Evolutionary conservation across 352 stramenopile species (phyloP).

Genomic region (Pythium plurisporium): DNA sequence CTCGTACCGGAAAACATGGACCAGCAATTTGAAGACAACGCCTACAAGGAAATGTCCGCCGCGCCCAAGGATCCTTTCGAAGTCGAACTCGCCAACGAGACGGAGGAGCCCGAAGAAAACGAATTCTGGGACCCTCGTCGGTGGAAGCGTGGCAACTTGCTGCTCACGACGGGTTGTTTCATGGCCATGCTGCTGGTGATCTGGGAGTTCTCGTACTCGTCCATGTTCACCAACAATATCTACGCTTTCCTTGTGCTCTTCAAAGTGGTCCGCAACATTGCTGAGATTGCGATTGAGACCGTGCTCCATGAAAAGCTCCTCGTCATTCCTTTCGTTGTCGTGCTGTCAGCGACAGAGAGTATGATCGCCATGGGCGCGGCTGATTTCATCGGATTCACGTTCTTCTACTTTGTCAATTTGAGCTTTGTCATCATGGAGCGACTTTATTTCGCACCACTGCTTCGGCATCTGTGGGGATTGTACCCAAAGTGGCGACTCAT

Average conservation of each 20-base stretch:
- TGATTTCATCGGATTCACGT: constrained; percentile 95
- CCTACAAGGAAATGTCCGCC: constrained; percentile 63
- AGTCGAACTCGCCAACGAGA: constrained; percentile 55
- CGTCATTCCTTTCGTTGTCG: constrained; percentile 86
- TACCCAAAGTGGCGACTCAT: constrained; percentile 92
- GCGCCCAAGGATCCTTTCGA: constrained; percentile 47
- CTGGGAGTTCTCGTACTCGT: constrained; percentile 97
- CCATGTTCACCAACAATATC: constrained; percentile 88
- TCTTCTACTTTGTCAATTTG: constrained; percentile 94
- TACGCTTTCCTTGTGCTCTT: constrained; percentile 90
- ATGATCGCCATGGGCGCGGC: constrained; percentile 93
- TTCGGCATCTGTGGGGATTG: constrained; percentile 73
- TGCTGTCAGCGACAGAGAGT: constrained; percentile 88
- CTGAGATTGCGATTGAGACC: constrained; percentile 82
- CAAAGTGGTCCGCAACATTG: constrained; percentile 79
- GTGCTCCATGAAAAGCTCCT: constrained; percentile 91
- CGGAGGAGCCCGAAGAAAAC: constrained; percentile 54
- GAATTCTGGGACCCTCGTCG: constrained; percentile 75
- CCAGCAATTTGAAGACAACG: constrained; percentile 67
- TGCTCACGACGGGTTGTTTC: constrained; percentile 81
- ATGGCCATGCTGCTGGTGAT: constrained; percentile 88
- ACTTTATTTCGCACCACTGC: constrained; percentile 91
- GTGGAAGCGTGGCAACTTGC: constrained; percentile 92
- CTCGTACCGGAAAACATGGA: constrained; percentile 86
- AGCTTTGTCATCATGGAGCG: constrained; percentile 90